Conservation (phyloP, 495 filamentous ascomycete genomes). For the Aspergillus homomorphus region DNA sequence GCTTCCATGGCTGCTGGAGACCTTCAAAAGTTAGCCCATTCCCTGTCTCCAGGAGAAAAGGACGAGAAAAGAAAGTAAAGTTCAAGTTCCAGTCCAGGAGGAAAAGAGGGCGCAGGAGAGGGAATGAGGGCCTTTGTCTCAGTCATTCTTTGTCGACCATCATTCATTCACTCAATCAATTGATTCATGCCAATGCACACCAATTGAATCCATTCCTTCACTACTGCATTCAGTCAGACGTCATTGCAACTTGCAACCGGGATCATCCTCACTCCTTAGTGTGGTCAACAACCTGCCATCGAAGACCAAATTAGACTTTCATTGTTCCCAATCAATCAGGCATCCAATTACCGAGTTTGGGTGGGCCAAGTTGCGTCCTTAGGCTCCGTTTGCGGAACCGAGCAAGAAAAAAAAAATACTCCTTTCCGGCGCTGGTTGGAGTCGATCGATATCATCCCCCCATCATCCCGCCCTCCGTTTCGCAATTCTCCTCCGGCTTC, state of each 20-base stretch:
- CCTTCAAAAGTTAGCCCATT: slow-evolving; percentile 19
- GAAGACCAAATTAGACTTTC: too few relatives aligned
- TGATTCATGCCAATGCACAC: not conserved
- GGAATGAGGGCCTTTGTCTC: slow-evolving; percentile 14
- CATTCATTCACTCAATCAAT: slow-evolving; percentile 7
- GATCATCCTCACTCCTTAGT: not conserved
- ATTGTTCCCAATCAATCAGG: slow-evolving; percentile 1
- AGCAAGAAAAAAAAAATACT: slow-evolving; percentile 1
- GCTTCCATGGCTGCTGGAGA: slow-evolving; percentile 1
- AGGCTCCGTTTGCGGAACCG: slow-evolving; percentile 15
- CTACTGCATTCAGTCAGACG: not conserved
- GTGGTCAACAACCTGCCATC: too few relatives aligned
- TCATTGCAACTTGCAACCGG: not conserved
- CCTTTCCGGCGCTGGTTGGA: slow-evolving; percentile 19
- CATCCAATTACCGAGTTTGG: not conserved
- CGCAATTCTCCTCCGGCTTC: not conserved
- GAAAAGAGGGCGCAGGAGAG: slow-evolving; percentile 17
- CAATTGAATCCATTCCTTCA: slow-evolving; percentile 5
- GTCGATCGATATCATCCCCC: slow-evolving; percentile 14
- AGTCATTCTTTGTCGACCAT: slow-evolving; percentile 12
- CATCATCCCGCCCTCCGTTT: slow-evolving; percentile 11
- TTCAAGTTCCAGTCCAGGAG: not conserved
- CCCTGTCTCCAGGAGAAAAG: slow-evolving; percentile 9
- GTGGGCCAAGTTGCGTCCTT: not conserved
- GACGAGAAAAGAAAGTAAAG: slow-evolving; percentile 8